Evolutionary conservation across 2,329 filamentous ascomycete species (phyloP).

Genomic region (Ophiostoma novo-ulmi): DNA sequence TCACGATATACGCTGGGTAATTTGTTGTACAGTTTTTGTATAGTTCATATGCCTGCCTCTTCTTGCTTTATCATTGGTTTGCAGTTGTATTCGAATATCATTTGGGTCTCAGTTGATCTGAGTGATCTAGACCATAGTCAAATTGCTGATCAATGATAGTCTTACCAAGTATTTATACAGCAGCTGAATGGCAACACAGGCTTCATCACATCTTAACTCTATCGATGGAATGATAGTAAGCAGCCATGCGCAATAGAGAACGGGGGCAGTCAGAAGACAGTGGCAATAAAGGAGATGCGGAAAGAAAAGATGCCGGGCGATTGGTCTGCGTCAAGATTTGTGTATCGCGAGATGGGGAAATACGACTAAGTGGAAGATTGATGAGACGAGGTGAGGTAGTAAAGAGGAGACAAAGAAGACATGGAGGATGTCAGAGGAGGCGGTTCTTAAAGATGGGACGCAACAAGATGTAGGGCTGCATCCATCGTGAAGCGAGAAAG

Average conservation of each 20-base stretch:
- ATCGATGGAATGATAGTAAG: too few species aligned
- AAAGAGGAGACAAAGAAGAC: neutral
- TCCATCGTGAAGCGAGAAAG: constrained; percentile 7
- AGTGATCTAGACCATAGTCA: neutral
- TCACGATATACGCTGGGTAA: neutral
- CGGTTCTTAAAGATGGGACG: neutral
- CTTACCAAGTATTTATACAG: neutral
- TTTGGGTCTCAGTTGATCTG: neutral
- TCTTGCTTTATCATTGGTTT: neutral
- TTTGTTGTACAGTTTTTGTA: neutral
- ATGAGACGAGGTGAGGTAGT: constrained; percentile 5
- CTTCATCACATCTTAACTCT: neutral
- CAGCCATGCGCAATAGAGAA: constrained; percentile 15
- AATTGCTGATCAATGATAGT: neutral
- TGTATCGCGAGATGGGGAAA: constrained; percentile 11
- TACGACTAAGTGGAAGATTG: constrained; percentile 2
- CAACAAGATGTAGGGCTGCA: constrained; percentile 9
- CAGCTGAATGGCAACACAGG: neutral
- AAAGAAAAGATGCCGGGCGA: constrained; percentile 3
- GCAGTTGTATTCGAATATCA: neutral
- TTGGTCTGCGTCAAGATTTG: constrained; percentile 11
- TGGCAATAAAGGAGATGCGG: constrained; percentile 11
- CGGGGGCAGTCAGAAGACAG: constrained; percentile 1
- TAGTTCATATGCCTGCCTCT: neutral
- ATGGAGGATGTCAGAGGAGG: neutral